Conservation (phyloP, 2,329 filamentous ascomycete species). For the Dichotomopilus funicola region DNA sequence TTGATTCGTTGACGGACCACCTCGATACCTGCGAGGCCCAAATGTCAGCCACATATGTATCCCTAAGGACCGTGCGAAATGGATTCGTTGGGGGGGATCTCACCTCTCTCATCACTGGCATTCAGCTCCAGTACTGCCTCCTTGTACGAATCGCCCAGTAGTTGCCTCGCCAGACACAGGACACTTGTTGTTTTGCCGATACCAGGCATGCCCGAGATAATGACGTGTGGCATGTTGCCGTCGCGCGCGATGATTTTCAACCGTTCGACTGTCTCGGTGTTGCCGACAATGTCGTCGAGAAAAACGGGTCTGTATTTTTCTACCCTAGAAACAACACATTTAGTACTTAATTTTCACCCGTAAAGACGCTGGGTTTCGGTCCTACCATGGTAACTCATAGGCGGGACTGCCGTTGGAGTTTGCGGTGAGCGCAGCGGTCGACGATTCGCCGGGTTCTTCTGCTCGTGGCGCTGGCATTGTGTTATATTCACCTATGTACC, state of each 20-base stretch:
- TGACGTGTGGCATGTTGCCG: conserved; percentile 98
- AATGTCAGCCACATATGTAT: background rate
- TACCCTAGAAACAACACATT: conserved; percentile 55
- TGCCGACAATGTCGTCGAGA: conserved; percentile 94
- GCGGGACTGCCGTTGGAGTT: conserved; percentile 45
- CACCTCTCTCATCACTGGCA: conserved; percentile 87
- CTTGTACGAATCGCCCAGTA: conserved; percentile 90
- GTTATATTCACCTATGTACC: background rate
- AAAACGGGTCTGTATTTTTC: conserved; percentile 96
- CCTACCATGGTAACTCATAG: conserved; percentile 76
- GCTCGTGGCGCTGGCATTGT: conserved; percentile 44
- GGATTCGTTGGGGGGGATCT: background rate
- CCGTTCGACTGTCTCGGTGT: conserved; percentile 94
- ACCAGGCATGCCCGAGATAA: conserved; percentile 98
- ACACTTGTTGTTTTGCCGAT: conserved; percentile 98
- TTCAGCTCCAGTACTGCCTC: conserved; percentile 96
- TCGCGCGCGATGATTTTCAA: conserved; percentile 98
- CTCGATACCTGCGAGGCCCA: conserved; percentile 63
- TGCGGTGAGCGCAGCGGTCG: conserved; percentile 46
- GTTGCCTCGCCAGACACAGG: conserved; percentile 82
- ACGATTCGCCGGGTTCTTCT: conserved; percentile 54
- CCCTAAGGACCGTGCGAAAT: background rate
- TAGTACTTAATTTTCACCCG: background rate
- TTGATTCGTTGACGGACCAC: conserved; percentile 97
- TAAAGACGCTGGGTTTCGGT: background rate